phyloP scores from a whole-genome alignment of 1,139 yeast species.

The Pichia sp. region DNA sequence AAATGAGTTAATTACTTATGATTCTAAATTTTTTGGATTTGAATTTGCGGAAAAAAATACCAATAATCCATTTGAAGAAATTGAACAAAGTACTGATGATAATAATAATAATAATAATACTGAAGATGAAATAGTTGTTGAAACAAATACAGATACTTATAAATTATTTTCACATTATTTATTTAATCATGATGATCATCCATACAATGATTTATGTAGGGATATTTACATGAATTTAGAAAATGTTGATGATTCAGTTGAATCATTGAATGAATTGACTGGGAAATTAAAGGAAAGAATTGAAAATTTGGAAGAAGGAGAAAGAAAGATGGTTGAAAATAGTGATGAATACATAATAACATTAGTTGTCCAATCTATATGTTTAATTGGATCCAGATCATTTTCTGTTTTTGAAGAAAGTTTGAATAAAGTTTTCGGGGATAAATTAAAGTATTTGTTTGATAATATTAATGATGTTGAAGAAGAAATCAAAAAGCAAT shows the following conservation, averaged over 20 bases:
- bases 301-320: slow-evolving; percentile 28
- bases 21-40: slow-evolving; percentile 28
- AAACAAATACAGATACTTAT: slow-evolving; percentile 17
- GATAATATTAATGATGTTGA: slow-evolving; percentile 28
- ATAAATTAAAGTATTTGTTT: slow-evolving; percentile 38
- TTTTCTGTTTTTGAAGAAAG: slow-evolving; percentile 63
- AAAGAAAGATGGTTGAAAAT: slow-evolving; percentile 32
- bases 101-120: background rate
- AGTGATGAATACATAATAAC: slow-evolving; percentile 49
- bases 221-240: slow-evolving; percentile 30
- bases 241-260: slow-evolving; percentile 25
- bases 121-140: slow-evolving; percentile 8
- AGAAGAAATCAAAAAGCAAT: slow-evolving; percentile 26
- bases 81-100: slow-evolving; percentile 12
- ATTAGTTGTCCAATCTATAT: slow-evolving; percentile 62
- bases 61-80: slow-evolving; percentile 13
- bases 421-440: slow-evolving; percentile 28
- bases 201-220: slow-evolving; percentile 28
- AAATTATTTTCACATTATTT: slow-evolving; percentile 26
- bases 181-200: slow-evolving; percentile 30
- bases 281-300: slow-evolving; percentile 21
- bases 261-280: slow-evolving; percentile 26
- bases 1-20: slow-evolving; percentile 26
- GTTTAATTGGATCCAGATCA: slow-evolving; percentile 84
- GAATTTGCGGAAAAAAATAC: slow-evolving; percentile 20